Evolutionary conservation across 2,329 filamentous ascomycete species (phyloP).

Genomic region (Xylariaceae sp.): DNA sequence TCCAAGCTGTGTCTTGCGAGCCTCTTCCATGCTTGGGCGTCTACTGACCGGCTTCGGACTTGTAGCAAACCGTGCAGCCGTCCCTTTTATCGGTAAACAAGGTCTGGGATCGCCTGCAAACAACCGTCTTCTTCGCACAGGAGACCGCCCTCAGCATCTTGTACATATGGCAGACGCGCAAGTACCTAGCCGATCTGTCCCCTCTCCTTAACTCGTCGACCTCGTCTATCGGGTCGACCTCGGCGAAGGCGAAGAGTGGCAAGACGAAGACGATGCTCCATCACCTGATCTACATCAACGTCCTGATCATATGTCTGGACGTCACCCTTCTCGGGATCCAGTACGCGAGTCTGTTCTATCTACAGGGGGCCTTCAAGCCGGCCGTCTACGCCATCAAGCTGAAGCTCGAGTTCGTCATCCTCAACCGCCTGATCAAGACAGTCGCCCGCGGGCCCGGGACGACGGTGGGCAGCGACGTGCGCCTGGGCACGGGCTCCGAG

Average conservation of each 20-base stretch:
- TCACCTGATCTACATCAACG: slow-evolving; percentile 34
- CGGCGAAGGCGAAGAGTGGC: slow-evolving; percentile 7
- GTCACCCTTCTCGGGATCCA: slow-evolving; percentile 34
- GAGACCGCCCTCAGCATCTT: slow-evolving; percentile 26
- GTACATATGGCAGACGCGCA: slow-evolving; percentile 29
- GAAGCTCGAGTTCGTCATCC: slow-evolving; percentile 31
- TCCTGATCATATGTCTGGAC: slow-evolving; percentile 36
- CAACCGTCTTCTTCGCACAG: slow-evolving; percentile 30
- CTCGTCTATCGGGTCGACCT: slow-evolving; percentile 7
- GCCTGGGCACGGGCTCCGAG: slow-evolving; percentile 11
- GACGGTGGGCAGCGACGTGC: slow-evolving; percentile 12
- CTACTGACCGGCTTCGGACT: slow-evolving; percentile 2
- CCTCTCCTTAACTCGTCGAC: slow-evolving; percentile 8
- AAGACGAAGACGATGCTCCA: slow-evolving; percentile 21
- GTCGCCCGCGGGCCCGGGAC: slow-evolving; percentile 11
- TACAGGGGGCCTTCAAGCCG: slow-evolving; percentile 32
- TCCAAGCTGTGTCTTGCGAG: no score
- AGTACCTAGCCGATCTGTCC: slow-evolving; percentile 17
- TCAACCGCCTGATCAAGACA: slow-evolving; percentile 30
- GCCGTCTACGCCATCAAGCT: slow-evolving; percentile 32
- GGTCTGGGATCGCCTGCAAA: slow-evolving; percentile 30
- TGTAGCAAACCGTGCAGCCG: slow-evolving; percentile 25
- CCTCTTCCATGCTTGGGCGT: no score
- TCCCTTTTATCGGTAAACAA: slow-evolving; percentile 20
- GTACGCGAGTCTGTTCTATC: slow-evolving; percentile 33